Conservation (phyloP, 192 early-diverging fungal species). For the Umbelopsis isabellina region DNA sequence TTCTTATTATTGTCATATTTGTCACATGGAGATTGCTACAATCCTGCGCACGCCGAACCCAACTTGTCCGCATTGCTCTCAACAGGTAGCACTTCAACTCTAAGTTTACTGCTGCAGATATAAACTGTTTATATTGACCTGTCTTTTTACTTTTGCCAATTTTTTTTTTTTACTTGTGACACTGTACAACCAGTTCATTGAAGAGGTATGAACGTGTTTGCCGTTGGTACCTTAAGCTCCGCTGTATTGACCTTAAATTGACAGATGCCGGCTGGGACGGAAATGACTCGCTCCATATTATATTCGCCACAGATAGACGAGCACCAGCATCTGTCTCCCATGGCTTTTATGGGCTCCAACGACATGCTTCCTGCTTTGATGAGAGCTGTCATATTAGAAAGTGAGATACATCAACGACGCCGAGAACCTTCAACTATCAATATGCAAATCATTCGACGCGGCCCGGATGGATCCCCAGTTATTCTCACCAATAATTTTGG, state of each 20-base stretch:
- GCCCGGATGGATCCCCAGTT: neutral
- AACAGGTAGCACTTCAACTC: neutral
- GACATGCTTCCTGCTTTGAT: neutral
- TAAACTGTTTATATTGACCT: neutral
- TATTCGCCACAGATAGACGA: neutral
- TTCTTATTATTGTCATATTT: conserved; percentile 3
- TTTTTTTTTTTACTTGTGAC: neutral
- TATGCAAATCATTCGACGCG: neutral
- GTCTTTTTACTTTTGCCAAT: neutral
- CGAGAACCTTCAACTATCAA: neutral
- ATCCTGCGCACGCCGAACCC: neutral
- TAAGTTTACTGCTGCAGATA: too few species aligned
- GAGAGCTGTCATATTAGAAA: neutral
- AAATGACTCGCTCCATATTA: neutral
- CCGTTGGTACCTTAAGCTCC: neutral
- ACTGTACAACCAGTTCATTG: neutral
- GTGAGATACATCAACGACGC: neutral
- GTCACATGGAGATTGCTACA: neutral
- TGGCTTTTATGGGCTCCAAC: neutral
- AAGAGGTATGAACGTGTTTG: neutral
- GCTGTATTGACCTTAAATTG: neutral
- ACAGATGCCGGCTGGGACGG: neutral
- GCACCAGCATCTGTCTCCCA: neutral
- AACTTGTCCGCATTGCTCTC: neutral
- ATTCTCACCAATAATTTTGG: neutral